A percentile compares a stretch with the other conserved stretches of the same genome.
Evolutionary conservation across 2,329 filamentous ascomycete species (phyloP).

Genomic region (Xylaria arbuscula): DNA sequence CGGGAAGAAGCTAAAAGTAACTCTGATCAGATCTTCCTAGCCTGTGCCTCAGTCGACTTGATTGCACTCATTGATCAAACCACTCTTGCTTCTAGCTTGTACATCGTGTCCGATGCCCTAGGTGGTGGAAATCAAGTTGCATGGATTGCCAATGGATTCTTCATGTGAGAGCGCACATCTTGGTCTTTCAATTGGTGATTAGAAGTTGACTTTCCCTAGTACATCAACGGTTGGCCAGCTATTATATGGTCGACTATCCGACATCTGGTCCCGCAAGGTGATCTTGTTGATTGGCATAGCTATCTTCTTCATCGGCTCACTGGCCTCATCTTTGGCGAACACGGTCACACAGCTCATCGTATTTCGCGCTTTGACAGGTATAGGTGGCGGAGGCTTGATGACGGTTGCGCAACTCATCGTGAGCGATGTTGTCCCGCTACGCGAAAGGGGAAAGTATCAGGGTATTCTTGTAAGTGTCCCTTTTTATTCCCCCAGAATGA

Average conservation of each 20-base stretch:
- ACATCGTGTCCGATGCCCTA: conserved; percentile 64
- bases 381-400: conserved; percentile 49
- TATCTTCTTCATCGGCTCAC: conserved; percentile 57
- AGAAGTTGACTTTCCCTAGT: conserved; percentile 39
- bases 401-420: conserved; percentile 49
- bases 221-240: conserved; percentile 61
- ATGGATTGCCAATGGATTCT: conserved; percentile 67
- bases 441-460: conserved; percentile 49
- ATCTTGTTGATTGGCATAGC: conserved; percentile 54
- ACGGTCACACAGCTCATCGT: conserved; percentile 55
- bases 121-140: conserved; percentile 61
- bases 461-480: conserved; percentile 53
- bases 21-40: conserved; percentile 62
- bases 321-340: conserved; percentile 57
- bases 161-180: conserved; percentile 57
- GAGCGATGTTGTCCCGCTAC: conserved; percentile 47
- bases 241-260: conserved; percentile 58
- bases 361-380: conserved; percentile 55
- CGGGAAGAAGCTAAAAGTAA: conserved; percentile 29
- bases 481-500: neutral
- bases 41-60: conserved; percentile 66
- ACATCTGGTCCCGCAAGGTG: conserved; percentile 60
- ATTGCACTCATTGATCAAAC: conserved; percentile 69
- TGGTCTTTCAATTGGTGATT: neutral
- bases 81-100: conserved; percentile 64